Percentiles rank a stretch among this genome's conserved stretches.
phyloP scores from a whole-genome alignment of 805 yeast species.

The Kodamaea laetipori region DNA sequence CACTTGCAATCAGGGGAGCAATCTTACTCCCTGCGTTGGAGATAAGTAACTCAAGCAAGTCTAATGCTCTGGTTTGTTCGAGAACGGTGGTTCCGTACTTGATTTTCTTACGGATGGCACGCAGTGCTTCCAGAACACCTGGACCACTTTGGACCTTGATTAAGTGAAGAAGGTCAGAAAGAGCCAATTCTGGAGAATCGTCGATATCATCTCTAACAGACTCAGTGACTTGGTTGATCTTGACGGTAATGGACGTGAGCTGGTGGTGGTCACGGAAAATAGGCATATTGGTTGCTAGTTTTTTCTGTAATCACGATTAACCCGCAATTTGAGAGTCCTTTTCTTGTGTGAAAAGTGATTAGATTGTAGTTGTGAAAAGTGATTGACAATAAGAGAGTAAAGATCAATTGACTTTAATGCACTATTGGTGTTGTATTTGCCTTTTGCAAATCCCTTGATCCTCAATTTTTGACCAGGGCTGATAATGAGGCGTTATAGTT shows the following conservation, averaged over 20 bases:
- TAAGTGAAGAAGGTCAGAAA: slow-evolving; percentile 61
- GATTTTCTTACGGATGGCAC: slow-evolving; percentile 84
- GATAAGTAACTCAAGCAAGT: slow-evolving; percentile 39
- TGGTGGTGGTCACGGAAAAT: slow-evolving; percentile 49
- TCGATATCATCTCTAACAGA: slow-evolving; percentile 45
- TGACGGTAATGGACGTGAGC: slow-evolving; percentile 64
- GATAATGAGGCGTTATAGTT: too few species aligned
- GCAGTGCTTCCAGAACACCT: slow-evolving; percentile 74
- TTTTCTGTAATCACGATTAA: background rate
- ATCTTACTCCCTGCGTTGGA: slow-evolving; percentile 46
- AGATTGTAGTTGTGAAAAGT: too few species aligned
- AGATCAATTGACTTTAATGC: too few species aligned
- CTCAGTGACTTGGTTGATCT: slow-evolving; percentile 53
- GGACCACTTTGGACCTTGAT: slow-evolving; percentile 36
- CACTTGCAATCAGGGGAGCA: slow-evolving; percentile 57
- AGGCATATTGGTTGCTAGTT: slow-evolving; percentile 22
- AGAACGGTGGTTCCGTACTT: slow-evolving; percentile 70
- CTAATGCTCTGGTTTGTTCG: slow-evolving; percentile 68
- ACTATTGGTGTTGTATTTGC: too few species aligned
- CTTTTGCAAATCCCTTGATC: too few species aligned
- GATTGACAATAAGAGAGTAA: too few species aligned
- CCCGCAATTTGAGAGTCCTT: too few species aligned
- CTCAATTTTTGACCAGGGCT: too few species aligned
- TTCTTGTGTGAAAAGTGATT: too few species aligned
- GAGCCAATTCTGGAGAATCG: slow-evolving; percentile 43